Base-by-base conservation (phyloP, 129 eudicot genomes). In the Calendula officinalis region DNA sequence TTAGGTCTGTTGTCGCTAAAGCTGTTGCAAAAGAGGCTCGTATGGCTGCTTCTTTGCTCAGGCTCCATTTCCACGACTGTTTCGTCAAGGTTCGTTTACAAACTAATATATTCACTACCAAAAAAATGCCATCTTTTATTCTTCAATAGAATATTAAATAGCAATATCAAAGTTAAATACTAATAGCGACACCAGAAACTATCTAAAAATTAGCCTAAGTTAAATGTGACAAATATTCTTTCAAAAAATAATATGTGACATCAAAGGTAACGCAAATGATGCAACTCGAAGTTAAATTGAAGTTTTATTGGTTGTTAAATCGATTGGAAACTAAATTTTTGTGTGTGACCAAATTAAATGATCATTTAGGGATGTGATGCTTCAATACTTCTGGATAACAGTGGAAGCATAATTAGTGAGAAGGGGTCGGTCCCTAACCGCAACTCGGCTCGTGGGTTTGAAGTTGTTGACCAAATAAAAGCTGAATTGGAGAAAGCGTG, bases 51-150 rank as follows among this genome's bases (percentile, higher is more conserved):
- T 90, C 95, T 36, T 76, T 90, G 65, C 78, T 90, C 36, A 74
- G 97, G 64, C 91, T 90, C 50, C 97, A 86, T 67, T 90, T 90
- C 77, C 97, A 90, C 57, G 97, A 90, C 47, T 90, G 97, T 64
- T 90, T 90, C 56, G 95, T 90, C 58, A 83, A 90, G 97, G 97
- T 89, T 58, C 22, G 77, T 73, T 48, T 2, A 11, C 37, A 11
- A 36, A 12, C 4, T 38, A 9, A 7, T 3, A 6, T 15, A 16
- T 8, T 39, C 64, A 7, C 48, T 59, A 38, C 17, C 14, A n/a
- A 58, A 9, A 14, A 50, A 51, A 17, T 8, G 44, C 44, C n/a
- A n/a, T n/a, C n/a, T n/a, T n/a, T n/a, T 40, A 40, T 40, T 40
- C 0, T 40, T 40, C 5, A 40, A 40, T 40, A 40, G 5, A 9